Evolutionary conservation across 495 filamentous ascomycete genomes (phyloP).

Genomic region (Chaetomidium leptoderma): DNA sequence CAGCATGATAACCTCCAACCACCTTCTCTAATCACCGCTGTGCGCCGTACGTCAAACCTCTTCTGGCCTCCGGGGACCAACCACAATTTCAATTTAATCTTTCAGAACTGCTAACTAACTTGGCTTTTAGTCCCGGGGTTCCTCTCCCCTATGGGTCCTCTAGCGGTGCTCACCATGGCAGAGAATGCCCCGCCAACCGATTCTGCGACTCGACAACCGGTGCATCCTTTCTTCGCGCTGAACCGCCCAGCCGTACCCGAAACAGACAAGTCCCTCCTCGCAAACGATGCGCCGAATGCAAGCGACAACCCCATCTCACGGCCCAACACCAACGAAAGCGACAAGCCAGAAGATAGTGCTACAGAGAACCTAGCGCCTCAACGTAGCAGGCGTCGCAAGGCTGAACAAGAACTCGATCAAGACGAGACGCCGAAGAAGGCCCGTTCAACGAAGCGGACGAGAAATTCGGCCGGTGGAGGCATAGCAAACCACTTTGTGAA

Average conservation of each 20-base stretch:
- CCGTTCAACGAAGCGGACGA: constrained; percentile 19
- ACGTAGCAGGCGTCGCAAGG: constrained; percentile 52
- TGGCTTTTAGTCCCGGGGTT: background rate
- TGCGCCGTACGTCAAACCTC: background rate
- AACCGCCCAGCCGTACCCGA: constrained; percentile 12
- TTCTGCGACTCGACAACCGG: constrained; percentile 17
- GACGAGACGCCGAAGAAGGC: constrained; percentile 15
- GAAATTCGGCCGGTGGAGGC: constrained; percentile 8
- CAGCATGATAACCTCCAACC: constrained; percentile 5
- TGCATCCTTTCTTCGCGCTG: constrained; percentile 33
- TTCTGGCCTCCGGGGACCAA: background rate
- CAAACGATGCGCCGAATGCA: constrained; percentile 9
- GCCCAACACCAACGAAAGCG: constrained; percentile 1
- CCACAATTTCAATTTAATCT: background rate
- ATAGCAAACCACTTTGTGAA: constrained; percentile 22
- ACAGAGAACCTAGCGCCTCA: constrained; percentile 32
- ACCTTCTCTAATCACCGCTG: background rate
- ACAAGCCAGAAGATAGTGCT: constrained; percentile 6
- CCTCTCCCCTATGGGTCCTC: constrained; percentile 21
- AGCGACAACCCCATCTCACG: background rate
- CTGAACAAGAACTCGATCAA: constrained; percentile 21
- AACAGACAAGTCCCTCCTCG: background rate
- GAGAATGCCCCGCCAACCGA: constrained; percentile 18
- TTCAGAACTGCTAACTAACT: background rate
- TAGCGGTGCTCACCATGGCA: constrained; percentile 29